Base-by-base conservation (phyloP, 768 basidiomycete species). In the Lactifluus echinatus region DNA sequence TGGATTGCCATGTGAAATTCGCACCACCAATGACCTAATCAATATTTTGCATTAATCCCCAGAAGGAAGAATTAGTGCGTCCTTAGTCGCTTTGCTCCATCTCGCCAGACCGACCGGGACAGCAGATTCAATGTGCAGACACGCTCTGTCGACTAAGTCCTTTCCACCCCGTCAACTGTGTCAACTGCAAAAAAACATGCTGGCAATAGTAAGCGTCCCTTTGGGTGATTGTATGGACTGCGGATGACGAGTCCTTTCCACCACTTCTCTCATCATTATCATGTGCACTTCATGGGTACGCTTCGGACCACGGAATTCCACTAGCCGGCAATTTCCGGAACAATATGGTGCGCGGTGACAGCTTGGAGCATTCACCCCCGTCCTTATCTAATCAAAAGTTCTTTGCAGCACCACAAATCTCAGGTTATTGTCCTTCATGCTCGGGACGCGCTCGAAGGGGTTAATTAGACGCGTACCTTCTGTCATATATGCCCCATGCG, bases 31-130 rank as follows among this genome's bases (percentile, higher is more conserved):
- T 50, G 34, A 26, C 36, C 53, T 50, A 50, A 53, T 54, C 31
- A 26, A 31, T 15, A 8, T 6, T 36, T 46, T 29, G 8, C 19
- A 4, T 11, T n/a, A 21, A 43, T 23, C 17, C 11, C 26, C 39
- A 59, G 58, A 59, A 59, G 48, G 58, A 59, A 36, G 58, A 59
- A 33, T 59, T 59, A 33, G 58, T 59, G 42, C 58, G 53, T 50
- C 17, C 53, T 44, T 55, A 6, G 17, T 8, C 36, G 3, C 23
- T 26, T 49, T 33, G 21, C 42, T 40, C 10, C 33, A 23, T 10
- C 33, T 26, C 36, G 10, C 11, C 14, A 34, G 33, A 15, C 46
- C 19, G 12, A 21, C 11, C 34, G 23, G 14, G 17, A 42, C 33
- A n/a, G 31, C 46, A 59, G 58, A 55, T 59, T 23, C 58, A 59